phyloP scores from a whole-genome alignment of 1,284 basidiomycete genomes.

The Leccinum griseonigrum region DNA sequence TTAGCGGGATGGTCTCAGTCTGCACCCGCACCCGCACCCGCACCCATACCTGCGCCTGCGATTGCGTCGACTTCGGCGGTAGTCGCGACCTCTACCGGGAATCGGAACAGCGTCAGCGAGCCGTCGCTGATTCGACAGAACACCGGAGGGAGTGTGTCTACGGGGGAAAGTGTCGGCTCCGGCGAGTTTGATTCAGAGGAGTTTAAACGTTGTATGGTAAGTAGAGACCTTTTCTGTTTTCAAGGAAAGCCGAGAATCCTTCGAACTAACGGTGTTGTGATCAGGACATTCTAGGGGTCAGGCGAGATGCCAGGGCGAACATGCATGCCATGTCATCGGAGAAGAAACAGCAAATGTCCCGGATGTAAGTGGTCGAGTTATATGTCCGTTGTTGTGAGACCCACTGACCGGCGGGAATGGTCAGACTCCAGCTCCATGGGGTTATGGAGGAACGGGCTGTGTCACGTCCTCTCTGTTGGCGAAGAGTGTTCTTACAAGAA shows the following conservation, averaged over 20 bases:
- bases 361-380: not conserved
- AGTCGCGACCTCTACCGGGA: conserved; percentile 29
- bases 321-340: conserved; percentile 66
- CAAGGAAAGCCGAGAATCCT: not conserved
- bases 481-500: too few species aligned
- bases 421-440: not conserved
- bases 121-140: conserved; percentile 53
- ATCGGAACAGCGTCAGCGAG: conserved; percentile 65
- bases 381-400: not conserved
- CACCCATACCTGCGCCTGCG: conserved; percentile 17
- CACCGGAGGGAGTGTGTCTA: conserved; percentile 30
- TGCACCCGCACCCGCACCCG: conserved; percentile 22
- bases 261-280: conserved; percentile 7
- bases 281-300: conserved; percentile 73
- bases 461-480: too few species aligned
- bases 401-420: not conserved
- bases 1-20: conserved; percentile 60
- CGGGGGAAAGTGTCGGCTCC: conserved; percentile 32
- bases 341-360: conserved; percentile 54
- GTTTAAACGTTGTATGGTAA: conserved; percentile 65
- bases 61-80: conserved; percentile 30
- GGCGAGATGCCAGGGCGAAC: conserved; percentile 61
- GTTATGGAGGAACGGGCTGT: conserved; percentile 6
- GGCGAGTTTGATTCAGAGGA: conserved; percentile 47
- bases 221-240: conserved; percentile 20